Evolutionary conservation across 495 filamentous ascomycete genomes (phyloP).

Genomic region (Immersiella caudata): DNA sequence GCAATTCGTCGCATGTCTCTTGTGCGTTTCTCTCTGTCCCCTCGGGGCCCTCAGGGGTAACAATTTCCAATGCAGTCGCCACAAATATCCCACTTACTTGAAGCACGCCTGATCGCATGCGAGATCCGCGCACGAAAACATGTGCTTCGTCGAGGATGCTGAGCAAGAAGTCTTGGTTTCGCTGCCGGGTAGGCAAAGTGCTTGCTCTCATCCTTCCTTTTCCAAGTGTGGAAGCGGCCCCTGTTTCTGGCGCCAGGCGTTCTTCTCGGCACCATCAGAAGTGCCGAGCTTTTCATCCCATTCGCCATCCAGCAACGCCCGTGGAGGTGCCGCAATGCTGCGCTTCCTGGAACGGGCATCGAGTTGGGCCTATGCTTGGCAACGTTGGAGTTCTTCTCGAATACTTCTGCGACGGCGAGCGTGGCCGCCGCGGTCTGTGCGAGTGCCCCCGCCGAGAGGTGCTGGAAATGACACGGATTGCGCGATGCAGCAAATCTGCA

Average conservation of each 20-base stretch:
- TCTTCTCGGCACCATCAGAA: neutral
- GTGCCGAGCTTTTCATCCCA: neutral
- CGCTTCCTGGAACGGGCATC: neutral
- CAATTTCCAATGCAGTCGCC: neutral
- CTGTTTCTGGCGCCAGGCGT: neutral
- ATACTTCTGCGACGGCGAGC: conserved; percentile 24
- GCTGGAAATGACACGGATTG: conserved; percentile 25
- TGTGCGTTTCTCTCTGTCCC: neutral
- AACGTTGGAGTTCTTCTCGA: conserved; percentile 19
- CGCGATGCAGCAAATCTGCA: conserved; percentile 21
- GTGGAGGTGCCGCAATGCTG: neutral
- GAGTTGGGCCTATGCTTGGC: conserved; percentile 6
- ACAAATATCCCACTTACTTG: neutral
- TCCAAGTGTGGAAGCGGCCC: neutral
- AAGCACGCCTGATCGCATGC: neutral
- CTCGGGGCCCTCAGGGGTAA: neutral
- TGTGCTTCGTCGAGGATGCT: neutral
- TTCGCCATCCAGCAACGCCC: neutral
- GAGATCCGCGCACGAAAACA: neutral
- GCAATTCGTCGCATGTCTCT: neutral
- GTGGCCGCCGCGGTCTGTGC: conserved; percentile 22
- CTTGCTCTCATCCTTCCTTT: neutral
- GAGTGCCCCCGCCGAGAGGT: conserved; percentile 11
- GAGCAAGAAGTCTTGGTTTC: neutral
- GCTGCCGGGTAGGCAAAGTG: neutral